Base-by-base conservation (phyloP, 2,329 filamentous ascomycete genomes). In the Graphilbum fragrans region DNA sequence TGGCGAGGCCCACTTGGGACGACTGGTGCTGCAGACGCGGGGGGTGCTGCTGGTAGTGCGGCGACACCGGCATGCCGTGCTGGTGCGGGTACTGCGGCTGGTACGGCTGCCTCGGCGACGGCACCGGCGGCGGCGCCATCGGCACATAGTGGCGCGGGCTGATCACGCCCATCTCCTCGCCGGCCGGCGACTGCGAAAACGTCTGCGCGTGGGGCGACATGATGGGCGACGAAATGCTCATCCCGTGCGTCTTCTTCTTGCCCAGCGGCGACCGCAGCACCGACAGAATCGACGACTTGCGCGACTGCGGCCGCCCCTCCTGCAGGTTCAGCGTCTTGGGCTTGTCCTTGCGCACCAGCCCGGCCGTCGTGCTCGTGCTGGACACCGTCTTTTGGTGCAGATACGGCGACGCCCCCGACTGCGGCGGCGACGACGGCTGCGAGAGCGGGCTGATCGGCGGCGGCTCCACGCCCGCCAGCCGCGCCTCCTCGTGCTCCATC, bases 401-500 rank as follows among this genome's bases (percentile, higher is more conserved):
- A 27, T 43, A 41, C 6, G 42, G 38, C 6, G 14, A 20, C 17
- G 17, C 19, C 4, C 16, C 32, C 9, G 14, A 29, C 20, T 18
- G 21, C 16, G 31, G 27, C 20, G 27, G 41, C 25, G 23, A 7
- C 27, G 33, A 9, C 34, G 17, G 11, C 23, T 10, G 33, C 8
- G 44, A 42, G 38, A 34, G 36, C 18, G 44, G 53, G 22, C 58
- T 51, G 7, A 48, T 46, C 4, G 63, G 50, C 25, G 60, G 45
- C 10, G 64, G 60, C 17, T 59, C 58, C 34, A 73, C 55, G 25
- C 77, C 76, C 37, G 66, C 67, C 49, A 70, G 65, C 57, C 79
- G 80, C 39, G 75, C 75, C 44, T 73, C 75, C 54, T 95, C 88
- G 52, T 94, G 84, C 58, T 87, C 86, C 79, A 94, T 82, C 48